phyloP scores from a whole-genome alignment of 2,329 filamentous ascomycete genomes.

The Cladosporium velox region DNA sequence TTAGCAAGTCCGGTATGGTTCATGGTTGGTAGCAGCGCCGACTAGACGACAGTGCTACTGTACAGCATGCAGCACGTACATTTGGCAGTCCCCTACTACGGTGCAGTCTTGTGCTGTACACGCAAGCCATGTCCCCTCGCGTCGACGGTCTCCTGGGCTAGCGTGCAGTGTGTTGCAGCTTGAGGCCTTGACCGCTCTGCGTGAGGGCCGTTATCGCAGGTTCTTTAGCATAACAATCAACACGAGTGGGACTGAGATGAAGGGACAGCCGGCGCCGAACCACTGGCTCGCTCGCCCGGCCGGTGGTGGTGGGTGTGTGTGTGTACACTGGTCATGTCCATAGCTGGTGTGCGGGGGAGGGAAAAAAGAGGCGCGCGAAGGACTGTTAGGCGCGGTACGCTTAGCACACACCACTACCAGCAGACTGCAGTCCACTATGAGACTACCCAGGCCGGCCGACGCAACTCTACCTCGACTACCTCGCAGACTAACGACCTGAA shows the following conservation, averaged over 20 bases:
- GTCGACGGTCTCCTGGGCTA: not conserved
- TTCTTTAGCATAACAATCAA: not conserved
- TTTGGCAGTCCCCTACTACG: not conserved
- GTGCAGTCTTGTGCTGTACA: not conserved
- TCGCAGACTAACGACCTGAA: not conserved
- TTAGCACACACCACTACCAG: not conserved
- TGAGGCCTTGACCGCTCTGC: conserved; percentile 2
- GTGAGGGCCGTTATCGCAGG: not conserved
- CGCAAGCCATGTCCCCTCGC: conserved; percentile 2
- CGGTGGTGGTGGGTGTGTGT: not conserved
- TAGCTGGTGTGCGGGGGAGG: not conserved
- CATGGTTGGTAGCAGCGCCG: conserved; percentile 2
- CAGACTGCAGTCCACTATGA: too few relatives aligned
- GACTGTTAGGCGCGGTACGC: not conserved
- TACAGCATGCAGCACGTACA: conserved; percentile 6
- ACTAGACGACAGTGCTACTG: not conserved
- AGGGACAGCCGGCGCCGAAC: conserved; percentile 13
- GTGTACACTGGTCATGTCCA: not conserved
- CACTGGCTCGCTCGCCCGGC: conserved; percentile 3
- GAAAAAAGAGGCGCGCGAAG: conserved; percentile 4
- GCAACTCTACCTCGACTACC: not conserved
- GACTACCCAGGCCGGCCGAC: not conserved
- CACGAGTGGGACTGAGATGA: not conserved
- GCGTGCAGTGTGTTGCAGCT: conserved; percentile 2
- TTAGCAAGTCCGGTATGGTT: not conserved